Base-by-base conservation (phyloP, 106 monocot genomes). In the Triglochin maritima region DNA sequence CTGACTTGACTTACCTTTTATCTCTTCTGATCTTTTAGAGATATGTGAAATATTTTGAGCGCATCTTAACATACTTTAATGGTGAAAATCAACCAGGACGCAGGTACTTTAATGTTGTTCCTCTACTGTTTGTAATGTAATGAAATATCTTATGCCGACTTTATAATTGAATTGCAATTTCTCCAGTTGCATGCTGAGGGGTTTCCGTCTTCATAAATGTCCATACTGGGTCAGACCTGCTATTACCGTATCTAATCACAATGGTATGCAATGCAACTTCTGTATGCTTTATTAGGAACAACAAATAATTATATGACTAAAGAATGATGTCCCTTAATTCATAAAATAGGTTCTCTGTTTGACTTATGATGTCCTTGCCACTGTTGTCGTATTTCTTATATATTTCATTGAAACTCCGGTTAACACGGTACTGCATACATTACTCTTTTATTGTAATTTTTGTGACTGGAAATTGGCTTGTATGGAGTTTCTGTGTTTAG, bases 1-100 rank as follows among this genome's bases (percentile, higher is more conserved):
- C 49, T 10, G 29, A 17, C 8, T 43, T 62, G 43, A 62, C 72
- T 79, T 50, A 78, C 7, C 47, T 66, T 13, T 29, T 76, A 68
- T 62, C 9, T 7, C 47, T 71, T 72, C 17, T 72, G 45, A 67
- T 79, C 16, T 70, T 76, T 4, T 47, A 98, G 96, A 98, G 96
- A 59, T 98, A 98, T 68, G 96, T 98, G 57, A 98, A 91, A 66
- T 98, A 98, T 81, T 98, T 91, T 80, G 96, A 98, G 50, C 87
- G 96, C 53, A 78, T 88, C 55, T 77, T 98, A 70, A 91, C 96
- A 55, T 91, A 98, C 72, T 91, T 91, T 71, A 98, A 88, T 80
- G 91, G 96, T 16, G 96, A 98, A 80, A 86, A 83, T 76, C 96
- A 85, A 59, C 79, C 88, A 44, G 75, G 76, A 12, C 90, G 96